phyloP scores from a whole-genome alignment of 2,329 filamentous ascomycete genomes.

The Aspergillus glaucus region DNA sequence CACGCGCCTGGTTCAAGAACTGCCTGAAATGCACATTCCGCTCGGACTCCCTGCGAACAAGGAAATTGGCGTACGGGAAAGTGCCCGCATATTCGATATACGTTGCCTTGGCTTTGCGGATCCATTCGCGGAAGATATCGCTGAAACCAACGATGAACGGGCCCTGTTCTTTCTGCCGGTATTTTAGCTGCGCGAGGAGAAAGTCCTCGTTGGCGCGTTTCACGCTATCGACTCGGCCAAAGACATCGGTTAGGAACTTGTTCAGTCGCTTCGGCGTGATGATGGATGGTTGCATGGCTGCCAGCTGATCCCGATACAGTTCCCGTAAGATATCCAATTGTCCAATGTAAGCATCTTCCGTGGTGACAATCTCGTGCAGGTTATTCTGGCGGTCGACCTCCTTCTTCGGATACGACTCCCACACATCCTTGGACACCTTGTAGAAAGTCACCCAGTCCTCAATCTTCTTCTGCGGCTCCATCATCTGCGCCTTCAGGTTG shows the following conservation, averaged over 20 bases:
- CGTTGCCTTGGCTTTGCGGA: constrained; percentile 78
- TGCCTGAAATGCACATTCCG: constrained; percentile 78
- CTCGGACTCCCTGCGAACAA: constrained; percentile 76
- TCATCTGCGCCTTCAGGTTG: constrained; percentile 68
- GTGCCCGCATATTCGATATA: constrained; percentile 89
- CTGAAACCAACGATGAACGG: constrained; percentile 92
- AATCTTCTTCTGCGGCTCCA: constrained; percentile 61
- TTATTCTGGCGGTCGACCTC: constrained; percentile 91
- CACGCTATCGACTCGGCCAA: constrained; percentile 83
- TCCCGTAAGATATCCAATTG: constrained; percentile 79
- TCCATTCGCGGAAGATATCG: constrained; percentile 97
- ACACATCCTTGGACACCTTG: constrained; percentile 68
- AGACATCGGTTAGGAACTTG: constrained; percentile 77
- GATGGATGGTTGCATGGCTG: constrained; percentile 67
- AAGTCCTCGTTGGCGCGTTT: constrained; percentile 89
- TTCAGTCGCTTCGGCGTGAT: constrained; percentile 71
- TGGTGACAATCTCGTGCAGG: constrained; percentile 89
- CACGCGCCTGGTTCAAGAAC: constrained; percentile 74
- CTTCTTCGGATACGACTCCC: constrained; percentile 68
- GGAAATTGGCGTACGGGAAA: constrained; percentile 76
- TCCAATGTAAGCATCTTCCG: constrained; percentile 85
- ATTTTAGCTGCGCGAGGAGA: constrained; percentile 87
- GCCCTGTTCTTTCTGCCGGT: constrained; percentile 92
- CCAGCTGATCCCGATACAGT: constrained; percentile 78
- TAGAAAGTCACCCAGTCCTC: constrained; percentile 91